Conservation (phyloP, 257 asterid genomes). For the Jasminum sambac region DNA sequence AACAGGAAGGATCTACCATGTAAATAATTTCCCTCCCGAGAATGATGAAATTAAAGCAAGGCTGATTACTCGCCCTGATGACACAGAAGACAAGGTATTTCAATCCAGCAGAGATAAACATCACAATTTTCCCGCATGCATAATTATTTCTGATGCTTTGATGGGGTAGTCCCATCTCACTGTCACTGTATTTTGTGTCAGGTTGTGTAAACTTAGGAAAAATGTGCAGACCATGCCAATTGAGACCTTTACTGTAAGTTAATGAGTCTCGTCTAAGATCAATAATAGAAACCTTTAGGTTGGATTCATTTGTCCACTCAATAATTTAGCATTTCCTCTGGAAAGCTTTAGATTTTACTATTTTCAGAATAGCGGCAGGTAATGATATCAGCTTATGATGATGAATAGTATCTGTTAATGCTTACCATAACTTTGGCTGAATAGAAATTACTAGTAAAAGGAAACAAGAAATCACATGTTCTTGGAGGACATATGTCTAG, state of each 20-base stretch:
- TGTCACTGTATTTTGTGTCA: not conserved
- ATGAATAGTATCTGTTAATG: not conserved
- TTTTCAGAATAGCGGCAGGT: slow-evolving; percentile 4
- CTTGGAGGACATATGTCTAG: not conserved
- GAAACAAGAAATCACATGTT: not conserved
- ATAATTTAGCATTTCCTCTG: slow-evolving; percentile 1
- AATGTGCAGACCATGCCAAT: not conserved
- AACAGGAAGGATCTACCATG: slow-evolving; percentile 77
- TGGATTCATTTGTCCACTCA: slow-evolving; percentile 1
- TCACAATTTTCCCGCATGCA: not conserved
- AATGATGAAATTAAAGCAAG: slow-evolving; percentile 70
- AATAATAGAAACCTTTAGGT: slow-evolving; percentile 1
- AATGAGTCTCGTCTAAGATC: slow-evolving; percentile 7
- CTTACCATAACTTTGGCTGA: not conserved
- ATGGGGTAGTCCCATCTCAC: slow-evolving; percentile 1
- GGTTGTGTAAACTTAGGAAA: not conserved
- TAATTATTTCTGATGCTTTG: slow-evolving; percentile 12
- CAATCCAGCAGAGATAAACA: slow-evolving; percentile 9
- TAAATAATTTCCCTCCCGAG: slow-evolving; percentile 73
- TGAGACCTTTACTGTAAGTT: slow-evolving; percentile 1
- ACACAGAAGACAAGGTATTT: slow-evolving; percentile 83
- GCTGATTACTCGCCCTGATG: slow-evolving; percentile 85
- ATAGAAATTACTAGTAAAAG: not conserved
- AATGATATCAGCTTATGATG: not conserved
- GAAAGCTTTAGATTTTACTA: slow-evolving; percentile 6